These are phyloP conservation scores for Lentithecium fluviatile DNA, from an alignment of 495 filamentous ascomycete genomes.

Conservation along the genomic window DNA sequence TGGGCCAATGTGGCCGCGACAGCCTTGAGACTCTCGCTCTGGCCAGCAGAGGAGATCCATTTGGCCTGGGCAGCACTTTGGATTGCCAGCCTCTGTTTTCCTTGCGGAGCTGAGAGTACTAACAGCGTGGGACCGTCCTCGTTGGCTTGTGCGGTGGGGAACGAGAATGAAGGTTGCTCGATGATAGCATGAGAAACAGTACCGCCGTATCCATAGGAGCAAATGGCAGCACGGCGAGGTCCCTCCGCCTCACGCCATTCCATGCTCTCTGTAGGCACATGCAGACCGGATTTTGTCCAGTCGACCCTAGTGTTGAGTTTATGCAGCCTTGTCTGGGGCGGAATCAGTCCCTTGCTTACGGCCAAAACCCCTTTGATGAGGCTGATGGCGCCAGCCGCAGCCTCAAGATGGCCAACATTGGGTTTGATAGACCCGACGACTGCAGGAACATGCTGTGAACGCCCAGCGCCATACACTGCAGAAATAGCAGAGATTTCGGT, in stretches of 20 bases:
- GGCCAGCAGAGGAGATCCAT: slow-evolving; percentile 25
- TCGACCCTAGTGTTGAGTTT: slow-evolving; percentile 43
- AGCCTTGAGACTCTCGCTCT: slow-evolving; percentile 13
- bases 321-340: slow-evolving; percentile 42
- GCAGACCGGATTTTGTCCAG: slow-evolving; percentile 29
- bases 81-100: slow-evolving; percentile 38
- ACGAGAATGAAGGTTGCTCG: slow-evolving; percentile 31
- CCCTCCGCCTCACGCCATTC: slow-evolving; percentile 26
- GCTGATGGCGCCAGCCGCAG: slow-evolving; percentile 44
- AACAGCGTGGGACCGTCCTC: slow-evolving; percentile 22
- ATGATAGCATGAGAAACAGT: slow-evolving; percentile 47
- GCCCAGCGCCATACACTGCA: slow-evolving; percentile 33
- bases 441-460: slow-evolving; percentile 5
- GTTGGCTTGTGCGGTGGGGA: background rate
- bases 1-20: slow-evolving; percentile 37
- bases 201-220: slow-evolving; percentile 50
- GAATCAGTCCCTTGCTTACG: slow-evolving; percentile 40
- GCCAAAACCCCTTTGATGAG: slow-evolving; percentile 46
- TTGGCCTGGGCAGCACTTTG: slow-evolving; percentile 17
- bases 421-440: slow-evolving; percentile 47
- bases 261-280: slow-evolving; percentile 28
- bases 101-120: slow-evolving; percentile 41
- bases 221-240: slow-evolving; percentile 42
- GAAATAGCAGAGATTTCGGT: slow-evolving; percentile 43
- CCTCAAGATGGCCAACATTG: slow-evolving; percentile 51